phyloP scores from a whole-genome alignment of 108 stramenopile genomes.

The Fragilaria radians region DNA sequence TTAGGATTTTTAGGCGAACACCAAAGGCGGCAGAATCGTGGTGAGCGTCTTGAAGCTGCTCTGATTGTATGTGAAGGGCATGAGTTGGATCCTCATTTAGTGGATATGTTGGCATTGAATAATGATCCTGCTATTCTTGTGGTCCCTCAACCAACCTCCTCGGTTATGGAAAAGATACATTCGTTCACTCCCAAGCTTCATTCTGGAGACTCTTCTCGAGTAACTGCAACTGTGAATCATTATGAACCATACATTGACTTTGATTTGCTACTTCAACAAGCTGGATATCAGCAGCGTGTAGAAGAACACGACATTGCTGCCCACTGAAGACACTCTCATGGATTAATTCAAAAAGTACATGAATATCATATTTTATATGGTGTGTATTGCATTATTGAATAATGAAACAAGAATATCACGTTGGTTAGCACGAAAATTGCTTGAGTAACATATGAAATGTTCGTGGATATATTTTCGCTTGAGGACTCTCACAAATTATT shows the following conservation, averaged over 20 bases:
- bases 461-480: too few species aligned
- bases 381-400: too few species aligned
- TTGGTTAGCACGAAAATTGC: too few species aligned
- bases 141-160: slow-evolving; percentile 48
- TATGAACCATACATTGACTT: slow-evolving; percentile 91
- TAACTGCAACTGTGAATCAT: slow-evolving; percentile 79
- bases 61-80: slow-evolving; percentile 65
- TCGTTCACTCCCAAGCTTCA: slow-evolving; percentile 88
- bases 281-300: not conserved
- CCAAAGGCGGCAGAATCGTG: slow-evolving; percentile 28
- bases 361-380: too few species aligned
- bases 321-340: too few species aligned
- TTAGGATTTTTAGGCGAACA: slow-evolving; percentile 77
- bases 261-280: slow-evolving; percentile 53
- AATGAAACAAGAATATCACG: too few species aligned
- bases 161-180: slow-evolving; percentile 72
- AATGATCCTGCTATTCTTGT: slow-evolving; percentile 55
- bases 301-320: not conserved
- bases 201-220: slow-evolving; percentile 77
- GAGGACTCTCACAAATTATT: too few species aligned
- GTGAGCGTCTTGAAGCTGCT: slow-evolving; percentile 44
- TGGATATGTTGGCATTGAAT: slow-evolving; percentile 42
- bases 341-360: too few species aligned
- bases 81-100: slow-evolving; percentile 49
- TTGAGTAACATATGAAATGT: too few species aligned